Evolutionary conservation across 495 filamentous ascomycete genomes (phyloP), one percentile per base, ranked within the genome.

Genomic region (Choiromyces venosus): DNA sequence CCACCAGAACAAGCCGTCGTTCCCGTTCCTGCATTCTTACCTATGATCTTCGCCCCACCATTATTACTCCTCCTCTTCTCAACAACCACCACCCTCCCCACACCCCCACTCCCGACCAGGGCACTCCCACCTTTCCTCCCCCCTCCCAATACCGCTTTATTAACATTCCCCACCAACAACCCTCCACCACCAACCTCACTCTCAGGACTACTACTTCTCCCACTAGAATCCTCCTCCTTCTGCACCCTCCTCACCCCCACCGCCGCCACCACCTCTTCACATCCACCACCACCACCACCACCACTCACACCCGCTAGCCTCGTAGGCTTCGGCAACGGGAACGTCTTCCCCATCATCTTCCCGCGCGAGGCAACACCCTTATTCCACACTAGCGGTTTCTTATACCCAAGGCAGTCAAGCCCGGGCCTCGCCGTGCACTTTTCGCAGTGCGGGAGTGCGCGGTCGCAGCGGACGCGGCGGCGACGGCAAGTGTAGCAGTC

Each of bases 321-420:
- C 25, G 6, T 16, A 33, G 52, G 52, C 52, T 61, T 61, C 37
- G 79, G 76, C 33, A 77, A 69, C 12, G 78, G 79, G 71, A 79
- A 83, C 39, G 82, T 82, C 70, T 81, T 84, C 35, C 83, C 83
- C 83, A 84, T 83, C 83, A 84, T 83, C 75, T 84, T 83, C 33
- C 83, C 83, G n/a, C 83, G 73, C 65, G 81, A 82, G 25, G 83
- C 83, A 36, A 83, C 80, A 35, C 83, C 83, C 39, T 80, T 79
- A 65, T 82, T 82, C 83, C 83, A 83, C 37, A 83, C 77, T 25
- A 84, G 73, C 18, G 81, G 79, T 69, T 82, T 83, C 71, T 80
- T 82, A 71, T 84, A 84, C 33, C 83, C 82, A 40, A 83, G 72
- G 70, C 83, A 84, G 73, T 82, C 82, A 64, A 79, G 40, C 68